phyloP scores from a whole-genome alignment of 2,329 filamentous ascomycete genomes.

The Didymella pinodella region DNA sequence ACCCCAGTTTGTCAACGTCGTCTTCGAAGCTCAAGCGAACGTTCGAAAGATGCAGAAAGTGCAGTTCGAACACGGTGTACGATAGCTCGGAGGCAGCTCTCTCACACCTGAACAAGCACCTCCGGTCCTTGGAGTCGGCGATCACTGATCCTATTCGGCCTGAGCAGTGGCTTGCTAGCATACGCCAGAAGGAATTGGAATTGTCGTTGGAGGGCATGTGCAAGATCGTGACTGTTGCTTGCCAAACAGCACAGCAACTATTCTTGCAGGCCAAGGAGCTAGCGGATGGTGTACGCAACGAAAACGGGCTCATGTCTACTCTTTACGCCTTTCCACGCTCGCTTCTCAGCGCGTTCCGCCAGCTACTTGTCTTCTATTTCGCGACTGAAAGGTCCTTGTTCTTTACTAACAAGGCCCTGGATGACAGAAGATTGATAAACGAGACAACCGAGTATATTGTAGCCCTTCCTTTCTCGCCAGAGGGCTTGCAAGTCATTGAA shows the following conservation, averaged over 20 bases:
- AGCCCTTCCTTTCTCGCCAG: constrained; percentile 19
- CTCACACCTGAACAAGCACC: constrained; percentile 34
- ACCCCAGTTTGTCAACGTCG: not conserved
- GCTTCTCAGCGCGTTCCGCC: constrained; percentile 34
- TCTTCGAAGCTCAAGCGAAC: constrained; percentile 15
- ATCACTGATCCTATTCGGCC: not conserved
- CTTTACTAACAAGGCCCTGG: constrained; percentile 16
- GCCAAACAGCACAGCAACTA: constrained; percentile 21
- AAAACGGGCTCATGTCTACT: constrained; percentile 35
- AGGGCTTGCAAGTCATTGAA: constrained; percentile 29
- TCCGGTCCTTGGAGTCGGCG: not conserved
- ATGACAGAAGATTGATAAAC: not conserved
- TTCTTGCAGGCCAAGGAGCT: constrained; percentile 31
- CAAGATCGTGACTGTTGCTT: constrained; percentile 28
- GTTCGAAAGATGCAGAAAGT: constrained; percentile 32
- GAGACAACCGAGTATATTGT: not conserved
- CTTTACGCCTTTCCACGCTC: constrained; percentile 36
- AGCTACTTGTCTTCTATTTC: constrained; percentile 36
- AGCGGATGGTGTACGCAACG: constrained; percentile 37
- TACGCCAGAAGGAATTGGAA: constrained; percentile 33
- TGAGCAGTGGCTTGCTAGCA: constrained; percentile 35
- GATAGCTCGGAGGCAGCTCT: constrained; percentile 28
- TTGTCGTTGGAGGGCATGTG: constrained; percentile 25
- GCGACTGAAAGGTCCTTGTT: constrained; percentile 39
- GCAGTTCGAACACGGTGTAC: constrained; percentile 23